A percentile compares a stretch with the other conserved stretches of the same genome.
Conservation (phyloP, 2,329 filamentous ascomycete species). For the Aureobasidium sp. region DNA sequence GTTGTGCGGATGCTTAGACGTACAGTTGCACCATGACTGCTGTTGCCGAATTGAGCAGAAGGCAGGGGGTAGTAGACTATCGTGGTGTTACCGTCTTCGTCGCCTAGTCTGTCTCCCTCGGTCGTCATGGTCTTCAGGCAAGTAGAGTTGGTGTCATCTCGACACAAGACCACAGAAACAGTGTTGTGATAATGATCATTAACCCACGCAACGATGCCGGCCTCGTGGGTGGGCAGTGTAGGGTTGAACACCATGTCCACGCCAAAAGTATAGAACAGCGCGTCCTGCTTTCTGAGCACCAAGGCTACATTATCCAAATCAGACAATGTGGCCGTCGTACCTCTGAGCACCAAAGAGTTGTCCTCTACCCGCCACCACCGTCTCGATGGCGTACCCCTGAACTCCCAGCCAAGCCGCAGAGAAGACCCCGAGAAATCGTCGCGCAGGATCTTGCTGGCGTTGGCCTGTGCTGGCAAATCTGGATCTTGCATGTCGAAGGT, state of each 20-base stretch:
- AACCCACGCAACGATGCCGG: not conserved
- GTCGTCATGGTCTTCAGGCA: not conserved
- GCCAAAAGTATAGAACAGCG: not conserved
- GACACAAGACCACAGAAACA: not conserved
- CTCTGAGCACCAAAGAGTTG: not conserved
- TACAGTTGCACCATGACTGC: not conserved
- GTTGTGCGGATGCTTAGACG: not conserved
- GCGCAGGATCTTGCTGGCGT: not conserved
- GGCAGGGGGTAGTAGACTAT: not conserved
- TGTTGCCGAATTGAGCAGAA: not conserved
- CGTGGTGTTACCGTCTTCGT: not conserved
- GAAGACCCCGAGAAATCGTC: not conserved
- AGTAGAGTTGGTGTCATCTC: not conserved
- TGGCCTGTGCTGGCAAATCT: not conserved
- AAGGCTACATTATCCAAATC: not conserved
- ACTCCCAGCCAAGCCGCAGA: not conserved
- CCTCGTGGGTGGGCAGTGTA: not conserved
- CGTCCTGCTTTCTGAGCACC: constrained; percentile 1
- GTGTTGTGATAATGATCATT: not conserved
- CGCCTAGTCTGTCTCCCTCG: not conserved
- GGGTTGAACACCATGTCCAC: not conserved
- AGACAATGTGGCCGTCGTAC: not conserved
- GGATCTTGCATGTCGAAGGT: not conserved
- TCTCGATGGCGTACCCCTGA: not conserved
- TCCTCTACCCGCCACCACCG: not conserved